Base-by-base conservation (phyloP, 1,139 yeast genomes). In the Taiozyma sp. region DNA sequence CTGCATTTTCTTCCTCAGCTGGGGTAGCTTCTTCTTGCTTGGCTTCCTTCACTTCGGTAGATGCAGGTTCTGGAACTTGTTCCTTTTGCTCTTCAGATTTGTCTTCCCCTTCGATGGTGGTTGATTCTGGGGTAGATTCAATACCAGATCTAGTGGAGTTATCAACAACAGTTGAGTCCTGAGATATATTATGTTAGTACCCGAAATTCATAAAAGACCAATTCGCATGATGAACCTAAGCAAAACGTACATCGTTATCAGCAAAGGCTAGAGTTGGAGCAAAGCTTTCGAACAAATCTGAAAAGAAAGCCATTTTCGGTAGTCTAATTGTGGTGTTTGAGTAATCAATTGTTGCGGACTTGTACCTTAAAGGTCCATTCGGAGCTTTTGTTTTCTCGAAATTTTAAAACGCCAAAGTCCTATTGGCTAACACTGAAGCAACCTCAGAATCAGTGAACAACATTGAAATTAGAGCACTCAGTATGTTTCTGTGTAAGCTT, bases 191-290 rank as follows among this genome's bases (percentile, higher is more conserved):
- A 9, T 38, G 14, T 38, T 38, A 38, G 41, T 38, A 38, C 41
- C 19, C 24, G 24, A 22, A 22, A 9, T 38, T 38, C 41, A 19
- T 22, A 24, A 16, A n/a, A 38, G 8, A 19, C 24, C 14, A 38
- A 38, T 19, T 10, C 41, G 24, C 10, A 14, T 6, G 36, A 36
- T 27, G 24, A 19, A 1, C 14, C 8, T 7, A 4, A 19, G 4
- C 14, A 38, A 12, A 8, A 38, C 41, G 12, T 38, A 38, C 41
- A 19, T 61, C 65, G 52, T 62, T 55, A 69, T 88, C 97, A 66
- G 97, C 97, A 73, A 79, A 83, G 54, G 96, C 96, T 51, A 78
- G 78, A 62, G 89, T 80, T 69, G 97, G 96, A 63, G 83, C 73
- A 59, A 88, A 78, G 60, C 87, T 79, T 70, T 90, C 96, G 73